Evolutionary conservation across 495 filamentous ascomycete genomes (phyloP), one percentile per base, ranked within the genome.

Genomic region (Penicillium pulvis): DNA sequence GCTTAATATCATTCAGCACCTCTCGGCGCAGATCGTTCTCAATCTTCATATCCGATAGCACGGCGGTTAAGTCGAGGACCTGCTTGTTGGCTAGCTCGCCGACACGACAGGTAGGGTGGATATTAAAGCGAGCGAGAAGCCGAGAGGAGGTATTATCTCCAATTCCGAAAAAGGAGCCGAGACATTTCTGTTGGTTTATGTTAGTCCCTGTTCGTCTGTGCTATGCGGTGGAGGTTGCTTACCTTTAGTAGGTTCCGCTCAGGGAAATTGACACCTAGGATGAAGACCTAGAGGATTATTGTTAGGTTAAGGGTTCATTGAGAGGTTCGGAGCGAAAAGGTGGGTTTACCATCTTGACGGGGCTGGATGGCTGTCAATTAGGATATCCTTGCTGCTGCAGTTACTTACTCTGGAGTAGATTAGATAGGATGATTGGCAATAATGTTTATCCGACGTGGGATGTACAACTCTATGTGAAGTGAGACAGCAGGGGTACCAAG

Each of bases 151-250:
- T 76, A 53, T 87, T 80, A 49, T 83, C 80, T 10, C 94, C 94
- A 60, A 98, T 83, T 51, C 90, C 92, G 75, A 96, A 98, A 85
- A 98, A 97, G 49, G 79, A 77, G 74, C 93, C 79, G 55, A 98
- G 88, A 14, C 89, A 86, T 83, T 88, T 90, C 91, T 97, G 69
- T 46, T 51, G n/a, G 50, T 58, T 51, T 30, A 45, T 23, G 52
- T 63, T 55, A 69, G 61, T 58, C 60, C 20, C 19, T 20, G 50
- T 59, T 44, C 48, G 56, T 56, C 60, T 55, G 52, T 31, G 50
- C 19, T 46, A 41, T 28, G 45, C 23, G 55, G 36, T 31, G 55
- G 56, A 33, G 61, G 41, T 52, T 63, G 64, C 71, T 74, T 83
- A 88, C 92, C 83, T 88, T 90, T 71, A 97, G 83, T 59, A 96